Base-by-base conservation (phyloP, 768 basidiomycete species). In the Amanita rimosa region DNA sequence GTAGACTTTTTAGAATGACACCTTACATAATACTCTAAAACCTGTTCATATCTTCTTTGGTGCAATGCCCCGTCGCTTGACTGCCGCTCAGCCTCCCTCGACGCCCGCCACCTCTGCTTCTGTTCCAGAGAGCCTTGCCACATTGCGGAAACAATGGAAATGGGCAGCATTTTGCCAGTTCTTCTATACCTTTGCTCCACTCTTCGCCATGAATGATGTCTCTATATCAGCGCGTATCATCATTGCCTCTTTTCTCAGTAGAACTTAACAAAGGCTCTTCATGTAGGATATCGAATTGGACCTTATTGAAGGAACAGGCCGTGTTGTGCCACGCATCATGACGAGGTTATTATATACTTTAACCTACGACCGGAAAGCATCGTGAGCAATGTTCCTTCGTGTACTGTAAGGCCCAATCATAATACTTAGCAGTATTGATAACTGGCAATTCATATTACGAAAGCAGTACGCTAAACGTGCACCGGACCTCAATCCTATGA, bases 81-180 rank as follows among this genome's bases (percentile, higher is more conserved):
- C 69, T 55, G 56, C 60, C 41, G 57, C 62, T 47, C 54, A 40
- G 6, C n/a, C 17, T 21, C 27, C 8, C 8, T 34, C 26, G 19
- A 17, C 24, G 11, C 45, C 62, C 41, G 52, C 59, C 52, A 50
- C 57, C 21, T 29, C 21, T 26, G 5, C 16, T 21, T 35, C 60
- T 36, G 59, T n/a, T 35, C 26, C 60, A 37, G 62, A 70, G 37
- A 68, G 78, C 57, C 62, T 84, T 46, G 52, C 61, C 39, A 59
- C 67, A 24, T 81, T 96, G 45, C 75, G 92, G 49, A 79, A 70
- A 50, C 78, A 90, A 54, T 94, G 89, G 89, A 83, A 86, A 72
- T 95, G 90, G 90, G 92, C 92, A 4, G 85, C 84, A 21, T 85
- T 93, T 64, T 77, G 78, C 64, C 90, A 94, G 62, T 94, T 95